These are phyloP conservation scores for Amanita muscaria DNA, from an alignment of 768 basidiomycete genomes.

Conservation along the genomic window DNA sequence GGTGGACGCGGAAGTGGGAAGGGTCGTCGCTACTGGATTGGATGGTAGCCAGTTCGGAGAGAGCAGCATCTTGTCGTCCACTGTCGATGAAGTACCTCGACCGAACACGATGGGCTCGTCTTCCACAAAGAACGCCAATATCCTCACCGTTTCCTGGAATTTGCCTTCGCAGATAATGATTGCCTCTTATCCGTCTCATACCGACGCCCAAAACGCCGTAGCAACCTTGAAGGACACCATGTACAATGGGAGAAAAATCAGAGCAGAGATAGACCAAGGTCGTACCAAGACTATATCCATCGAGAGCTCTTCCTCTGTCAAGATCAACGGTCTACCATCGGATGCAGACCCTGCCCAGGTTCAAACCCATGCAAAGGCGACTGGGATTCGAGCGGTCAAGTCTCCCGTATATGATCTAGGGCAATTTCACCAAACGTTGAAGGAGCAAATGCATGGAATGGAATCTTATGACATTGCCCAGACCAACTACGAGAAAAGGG, in stretches of 20 bases:
- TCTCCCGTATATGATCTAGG: background rate
- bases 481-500: constrained; percentile 2
- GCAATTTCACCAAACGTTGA: background rate
- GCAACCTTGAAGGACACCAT: too few relatives aligned
- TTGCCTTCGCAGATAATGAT: constrained; percentile 37
- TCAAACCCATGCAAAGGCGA: background rate
- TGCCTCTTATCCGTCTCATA: too few relatives aligned
- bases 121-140: constrained; percentile 29
- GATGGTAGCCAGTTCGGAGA: constrained; percentile 28
- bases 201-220: too few relatives aligned
- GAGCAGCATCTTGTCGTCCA: constrained; percentile 20
- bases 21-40: background rate
- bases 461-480: background rate
- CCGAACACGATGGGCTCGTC: constrained; percentile 32
- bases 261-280: constrained; percentile 34
- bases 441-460: background rate
- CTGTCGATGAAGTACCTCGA: constrained; percentile 22
- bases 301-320: constrained; percentile 1
- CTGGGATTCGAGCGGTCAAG: background rate
- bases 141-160: constrained; percentile 44
- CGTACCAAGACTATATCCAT: constrained; percentile 10
- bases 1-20: constrained; percentile 15
- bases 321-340: background rate
- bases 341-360: background rate
- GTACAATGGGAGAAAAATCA: constrained; percentile 34